A percentile compares a stretch with the other conserved stretches of the same genome.
Evolutionary conservation across 1,139 yeast species (phyloP).

Genomic region (Meyerozyma smithsonii): DNA sequence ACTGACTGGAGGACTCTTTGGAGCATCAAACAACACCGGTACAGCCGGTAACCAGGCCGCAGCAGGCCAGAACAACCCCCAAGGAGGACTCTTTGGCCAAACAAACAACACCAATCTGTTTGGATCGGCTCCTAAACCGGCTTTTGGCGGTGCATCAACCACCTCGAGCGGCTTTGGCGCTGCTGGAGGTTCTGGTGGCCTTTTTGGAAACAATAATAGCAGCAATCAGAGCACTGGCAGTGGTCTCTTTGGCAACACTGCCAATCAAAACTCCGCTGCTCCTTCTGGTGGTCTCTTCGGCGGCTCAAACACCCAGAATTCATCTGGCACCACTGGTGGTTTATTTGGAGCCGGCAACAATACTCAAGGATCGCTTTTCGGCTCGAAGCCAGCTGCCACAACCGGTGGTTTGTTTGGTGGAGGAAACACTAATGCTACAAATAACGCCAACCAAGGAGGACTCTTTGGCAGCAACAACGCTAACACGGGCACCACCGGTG

Average conservation of each 20-base stretch:
- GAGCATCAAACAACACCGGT: not conserved
- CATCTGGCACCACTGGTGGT: slow-evolving; percentile 6
- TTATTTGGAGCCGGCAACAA: not conserved
- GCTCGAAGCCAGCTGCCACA: not conserved
- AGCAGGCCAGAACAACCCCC: not conserved
- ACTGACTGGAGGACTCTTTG: slow-evolving; percentile 9
- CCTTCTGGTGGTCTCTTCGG: slow-evolving; percentile 6
- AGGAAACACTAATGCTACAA: not conserved
- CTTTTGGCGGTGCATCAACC: slow-evolving; percentile 4
- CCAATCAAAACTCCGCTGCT: not conserved
- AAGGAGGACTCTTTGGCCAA: slow-evolving; percentile 3
- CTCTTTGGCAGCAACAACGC: slow-evolving; percentile 10
- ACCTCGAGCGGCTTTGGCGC: slow-evolving; percentile 7
- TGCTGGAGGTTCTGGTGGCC: slow-evolving; percentile 10
- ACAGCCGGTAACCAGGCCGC: not conserved
- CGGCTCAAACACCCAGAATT: slow-evolving; percentile 3
- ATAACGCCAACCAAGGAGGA: slow-evolving; percentile 8
- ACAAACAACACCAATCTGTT: slow-evolving; percentile 2
- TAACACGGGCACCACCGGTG: not conserved
- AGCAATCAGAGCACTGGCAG: slow-evolving; percentile 5
- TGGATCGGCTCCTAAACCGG: slow-evolving; percentile 6
- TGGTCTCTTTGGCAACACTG: slow-evolving; percentile 8
- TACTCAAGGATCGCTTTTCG: not conserved
- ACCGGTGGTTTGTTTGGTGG: slow-evolving; percentile 6
- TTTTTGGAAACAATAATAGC: slow-evolving; percentile 11